Conservation (phyloP, 768 basidiomycete species). For the Pleurotus giganteus region DNA sequence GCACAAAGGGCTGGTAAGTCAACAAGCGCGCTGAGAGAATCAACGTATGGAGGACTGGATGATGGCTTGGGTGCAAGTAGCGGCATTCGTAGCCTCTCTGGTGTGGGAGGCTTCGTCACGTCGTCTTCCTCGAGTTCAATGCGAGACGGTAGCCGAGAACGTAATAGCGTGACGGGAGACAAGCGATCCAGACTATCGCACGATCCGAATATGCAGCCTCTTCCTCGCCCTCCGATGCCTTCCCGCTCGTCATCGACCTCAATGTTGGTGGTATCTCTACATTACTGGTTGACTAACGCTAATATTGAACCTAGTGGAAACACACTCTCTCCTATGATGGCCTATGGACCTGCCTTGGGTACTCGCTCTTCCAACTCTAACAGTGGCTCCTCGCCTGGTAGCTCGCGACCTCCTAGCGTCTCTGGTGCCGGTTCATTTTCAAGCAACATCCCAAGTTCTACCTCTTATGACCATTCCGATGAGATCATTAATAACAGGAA, state of each 20-base stretch:
- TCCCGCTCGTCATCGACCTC: conserved; percentile 1
- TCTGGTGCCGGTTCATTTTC: not conserved
- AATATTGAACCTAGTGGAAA: not conserved
- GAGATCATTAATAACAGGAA: not conserved
- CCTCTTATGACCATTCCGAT: not conserved
- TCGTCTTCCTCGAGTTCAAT: conserved; percentile 28
- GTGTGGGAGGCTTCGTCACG: conserved; percentile 28
- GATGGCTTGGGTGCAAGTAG: not conserved
- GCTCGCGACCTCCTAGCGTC: conserved; percentile 5
- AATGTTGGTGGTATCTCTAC: not conserved
- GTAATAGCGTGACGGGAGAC: not conserved
- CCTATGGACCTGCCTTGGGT: not conserved
- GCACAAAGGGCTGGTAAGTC: conserved; percentile 46
- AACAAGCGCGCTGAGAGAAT: conserved; percentile 23
- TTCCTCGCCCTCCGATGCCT: not conserved
- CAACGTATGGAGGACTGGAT: conserved; percentile 10
- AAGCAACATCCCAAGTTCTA: not conserved
- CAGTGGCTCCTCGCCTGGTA: conserved; percentile 7
- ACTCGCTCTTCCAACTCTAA: conserved; percentile 2
- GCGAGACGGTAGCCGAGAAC: conserved; percentile 6
- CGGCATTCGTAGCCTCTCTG: conserved; percentile 21
- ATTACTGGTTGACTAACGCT: not conserved
- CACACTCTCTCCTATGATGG: not conserved
- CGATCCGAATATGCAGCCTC: not conserved
- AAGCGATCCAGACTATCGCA: not conserved